Conservation (phyloP, 208 protist genomes). For the Leishmania guyanensis region DNA sequence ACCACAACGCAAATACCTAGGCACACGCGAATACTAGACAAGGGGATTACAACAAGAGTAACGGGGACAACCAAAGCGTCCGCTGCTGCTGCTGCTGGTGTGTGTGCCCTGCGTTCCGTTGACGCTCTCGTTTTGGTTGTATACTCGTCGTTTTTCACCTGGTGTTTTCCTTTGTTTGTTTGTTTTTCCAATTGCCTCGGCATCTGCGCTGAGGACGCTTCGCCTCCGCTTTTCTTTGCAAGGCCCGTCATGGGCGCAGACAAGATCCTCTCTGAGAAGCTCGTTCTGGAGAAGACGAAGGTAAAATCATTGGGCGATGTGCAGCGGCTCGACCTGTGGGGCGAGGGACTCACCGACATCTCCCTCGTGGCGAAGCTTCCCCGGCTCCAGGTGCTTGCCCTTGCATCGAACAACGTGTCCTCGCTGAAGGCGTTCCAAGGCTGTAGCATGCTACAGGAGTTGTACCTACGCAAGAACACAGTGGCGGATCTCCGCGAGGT, state of each 20-base stretch:
- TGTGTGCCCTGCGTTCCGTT: background rate
- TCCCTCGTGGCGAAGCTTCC: slow-evolving; percentile 64
- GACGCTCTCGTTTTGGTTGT: background rate
- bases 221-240: background rate
- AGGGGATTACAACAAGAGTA: background rate
- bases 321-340: slow-evolving; percentile 93
- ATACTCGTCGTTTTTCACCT: background rate
- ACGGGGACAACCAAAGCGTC: background rate
- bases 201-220: background rate
- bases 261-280: slow-evolving; percentile 68
- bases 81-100: background rate
- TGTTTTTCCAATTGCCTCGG: background rate
- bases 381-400: slow-evolving; percentile 84
- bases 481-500: slow-evolving; percentile 82
- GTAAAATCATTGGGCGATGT: slow-evolving; percentile 69
- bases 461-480: slow-evolving; percentile 94
- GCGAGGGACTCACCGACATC: slow-evolving; percentile 83
- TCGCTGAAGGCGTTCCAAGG: slow-evolving; percentile 67
- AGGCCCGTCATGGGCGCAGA: slow-evolving; percentile 7
- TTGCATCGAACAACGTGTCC: slow-evolving; percentile 85
- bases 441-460: slow-evolving; percentile 81
- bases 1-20: background rate
- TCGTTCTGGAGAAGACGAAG: slow-evolving; percentile 91
- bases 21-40: background rate
- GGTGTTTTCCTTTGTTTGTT: background rate